Evolutionary conservation across 192 early-diverging fungal species (phyloP), one percentile per base, ranked within the genome.

Genomic region (Jimgerdemannia flammicorona): DNA sequence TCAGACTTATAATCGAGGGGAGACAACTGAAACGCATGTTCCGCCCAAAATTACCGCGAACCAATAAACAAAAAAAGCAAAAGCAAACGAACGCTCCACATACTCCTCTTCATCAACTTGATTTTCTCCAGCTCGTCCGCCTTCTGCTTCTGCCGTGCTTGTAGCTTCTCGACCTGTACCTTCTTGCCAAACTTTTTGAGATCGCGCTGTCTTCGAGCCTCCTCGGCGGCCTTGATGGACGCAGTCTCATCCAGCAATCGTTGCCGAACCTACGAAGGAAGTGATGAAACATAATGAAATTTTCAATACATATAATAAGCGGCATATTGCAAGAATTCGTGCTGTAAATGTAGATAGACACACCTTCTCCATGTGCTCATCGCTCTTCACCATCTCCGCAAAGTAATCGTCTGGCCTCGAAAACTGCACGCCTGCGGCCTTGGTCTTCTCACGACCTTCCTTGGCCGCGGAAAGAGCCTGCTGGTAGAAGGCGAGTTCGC

Each of bases 301-400:
- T 59, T 10, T 29, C 29, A 29, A 29, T 29, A 29, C 29, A 29
- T 29, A 29, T 29, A 29, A 29, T 29, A 29, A 29, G 29, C 29
- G 29, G 29, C 29, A 29, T 29, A 29, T 14, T 64, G 66, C 44
- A 72, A 20, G 44, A 65, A 42, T 3, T 14, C 68, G 3, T 3
- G 66, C 9, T 59, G 39, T 40, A 59, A 7, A 8, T 20, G 11
- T 40, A 9, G 3, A 18, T 70, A 40, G 44, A 54, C 20, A 3
- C 74, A 80, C 79, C 77, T 83, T 91, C 68, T 87, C 87, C 97
- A 99, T 99, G 74, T 97, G 96, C 72, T 93, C 92, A 76, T 99
- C 97, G 2, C 90, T 90, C 88, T 99, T 99, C 78, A 99, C 88
- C 97, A 99, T 99, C 84, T 99, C 97, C 44, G 97, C 97, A 86